A percentile compares a stretch with the other conserved stretches of the same genome.
phyloP scores from a whole-genome alignment of 164 flowering plant genomes.

The Vitis labrusca region DNA sequence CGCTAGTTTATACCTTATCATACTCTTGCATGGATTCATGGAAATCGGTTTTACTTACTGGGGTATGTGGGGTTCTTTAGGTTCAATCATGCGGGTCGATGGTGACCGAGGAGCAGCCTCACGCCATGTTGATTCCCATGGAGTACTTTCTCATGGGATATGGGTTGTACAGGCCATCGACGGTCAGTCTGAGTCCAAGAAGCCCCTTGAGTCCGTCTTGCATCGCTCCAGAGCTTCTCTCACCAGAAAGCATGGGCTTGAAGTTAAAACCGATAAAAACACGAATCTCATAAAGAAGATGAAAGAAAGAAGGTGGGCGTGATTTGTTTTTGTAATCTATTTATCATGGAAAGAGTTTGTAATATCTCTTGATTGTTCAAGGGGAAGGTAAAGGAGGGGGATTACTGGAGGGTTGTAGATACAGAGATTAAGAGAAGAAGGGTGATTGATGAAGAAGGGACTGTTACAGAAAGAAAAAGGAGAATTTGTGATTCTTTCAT shows the following conservation, averaged over 20 bases:
- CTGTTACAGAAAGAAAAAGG: conserved; percentile 1
- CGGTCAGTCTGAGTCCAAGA: conserved; percentile 42
- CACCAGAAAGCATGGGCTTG: conserved; percentile 49
- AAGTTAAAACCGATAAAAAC: conserved; percentile 45
- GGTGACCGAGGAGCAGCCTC: conserved; percentile 63
- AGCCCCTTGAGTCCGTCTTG: conserved; percentile 45
- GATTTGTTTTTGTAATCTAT: conserved; percentile 3
- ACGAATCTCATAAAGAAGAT: conserved; percentile 12
- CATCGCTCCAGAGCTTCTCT: conserved; percentile 52
- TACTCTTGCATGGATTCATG: not conserved
- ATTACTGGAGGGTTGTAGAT: conserved; percentile 15
- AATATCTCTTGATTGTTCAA: conserved; percentile 11
- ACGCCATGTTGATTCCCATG: conserved; percentile 50
- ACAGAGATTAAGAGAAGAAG: conserved; percentile 2
- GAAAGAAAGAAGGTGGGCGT: conserved; percentile 2
- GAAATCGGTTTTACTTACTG: not conserved
- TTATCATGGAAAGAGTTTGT: conserved; percentile 1
- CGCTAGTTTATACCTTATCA: not conserved
- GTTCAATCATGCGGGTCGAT: conserved; percentile 55
- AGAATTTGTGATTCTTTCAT: conserved; percentile 23
- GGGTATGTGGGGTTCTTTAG: conserved; percentile 12
- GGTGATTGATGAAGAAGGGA: not conserved
- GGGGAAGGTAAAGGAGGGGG: not conserved
- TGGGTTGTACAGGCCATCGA: conserved; percentile 34
- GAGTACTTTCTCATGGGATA: conserved; percentile 56